phyloP scores from a whole-genome alignment of 495 filamentous ascomycete species.

The Penicillium robsamsonii region DNA sequence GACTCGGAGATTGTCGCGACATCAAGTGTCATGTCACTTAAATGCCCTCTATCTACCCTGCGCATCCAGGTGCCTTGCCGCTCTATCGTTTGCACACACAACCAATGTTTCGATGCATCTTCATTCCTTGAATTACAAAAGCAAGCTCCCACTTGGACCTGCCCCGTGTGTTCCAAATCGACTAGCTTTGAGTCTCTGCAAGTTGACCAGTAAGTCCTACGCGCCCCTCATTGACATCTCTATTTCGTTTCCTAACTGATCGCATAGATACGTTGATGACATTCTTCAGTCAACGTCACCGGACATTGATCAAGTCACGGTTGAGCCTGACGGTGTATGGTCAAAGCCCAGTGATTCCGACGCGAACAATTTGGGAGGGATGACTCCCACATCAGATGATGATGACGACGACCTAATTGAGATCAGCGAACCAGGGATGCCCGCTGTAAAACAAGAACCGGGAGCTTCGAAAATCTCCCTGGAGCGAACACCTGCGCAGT shows the following conservation, averaged over 20 bases:
- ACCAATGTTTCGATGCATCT: constrained; percentile 92
- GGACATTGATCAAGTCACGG: constrained; percentile 76
- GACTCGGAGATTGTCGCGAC: constrained; percentile 87
- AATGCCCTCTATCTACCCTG: constrained; percentile 85
- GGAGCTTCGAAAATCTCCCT: constrained; percentile 33
- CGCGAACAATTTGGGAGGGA: constrained; percentile 34
- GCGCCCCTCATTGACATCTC: neutral
- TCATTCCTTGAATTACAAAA: constrained; percentile 93
- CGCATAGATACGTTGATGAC: constrained; percentile 77
- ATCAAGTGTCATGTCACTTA: constrained; percentile 82
- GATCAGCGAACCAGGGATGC: constrained; percentile 53
- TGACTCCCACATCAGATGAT: constrained; percentile 46
- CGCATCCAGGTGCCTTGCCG: constrained; percentile 79
- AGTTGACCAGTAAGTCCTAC: constrained; percentile 72
- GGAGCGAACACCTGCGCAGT: constrained; percentile 53
- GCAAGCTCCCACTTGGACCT: constrained; percentile 92
- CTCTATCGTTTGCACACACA: constrained; percentile 77
- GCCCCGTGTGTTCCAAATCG: constrained; percentile 85
- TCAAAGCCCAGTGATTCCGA: constrained; percentile 42
- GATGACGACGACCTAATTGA: constrained; percentile 71
- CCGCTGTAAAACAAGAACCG: constrained; percentile 48
- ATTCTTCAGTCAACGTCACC: constrained; percentile 71
- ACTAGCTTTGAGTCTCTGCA: constrained; percentile 77
- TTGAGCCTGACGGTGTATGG: constrained; percentile 87
- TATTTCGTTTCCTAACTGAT: constrained; percentile 4